Evolutionary conservation across 163 green algal genomes (phyloP).

Genomic region (Coccomyxa subellipsoidea): DNA sequence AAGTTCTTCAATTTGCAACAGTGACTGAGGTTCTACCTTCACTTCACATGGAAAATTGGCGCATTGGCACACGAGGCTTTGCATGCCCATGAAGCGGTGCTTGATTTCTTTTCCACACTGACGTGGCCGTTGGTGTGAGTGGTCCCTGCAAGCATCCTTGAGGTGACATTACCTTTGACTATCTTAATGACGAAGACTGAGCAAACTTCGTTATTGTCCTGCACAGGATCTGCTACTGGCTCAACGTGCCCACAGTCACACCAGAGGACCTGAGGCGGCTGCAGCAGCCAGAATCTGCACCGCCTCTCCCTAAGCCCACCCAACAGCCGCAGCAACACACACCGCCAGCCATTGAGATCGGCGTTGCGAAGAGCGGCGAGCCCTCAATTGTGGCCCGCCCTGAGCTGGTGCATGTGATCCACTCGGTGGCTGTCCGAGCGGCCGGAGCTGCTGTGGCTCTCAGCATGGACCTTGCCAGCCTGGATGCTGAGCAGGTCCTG

Average conservation of each 20-base stretch:
- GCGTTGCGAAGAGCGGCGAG: background rate
- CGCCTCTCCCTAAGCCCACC: background rate
- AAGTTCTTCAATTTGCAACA: no score
- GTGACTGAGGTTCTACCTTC: no score
- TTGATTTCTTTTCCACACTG: background rate
- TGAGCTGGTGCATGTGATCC: background rate
- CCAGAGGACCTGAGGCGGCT: background rate
- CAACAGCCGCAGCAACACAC: background rate
- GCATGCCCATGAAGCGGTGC: background rate
- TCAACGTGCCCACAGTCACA: background rate
- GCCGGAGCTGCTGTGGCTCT: background rate
- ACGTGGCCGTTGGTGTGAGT: no score
- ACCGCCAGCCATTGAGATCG: background rate
- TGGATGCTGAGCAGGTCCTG: background rate
- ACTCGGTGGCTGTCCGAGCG: background rate
- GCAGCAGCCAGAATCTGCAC: background rate
- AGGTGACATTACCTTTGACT: no score
- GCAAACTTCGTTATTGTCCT: background rate
- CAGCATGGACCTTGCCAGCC: background rate
- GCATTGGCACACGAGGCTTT: no score
- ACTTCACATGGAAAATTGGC: no score
- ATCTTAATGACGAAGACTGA: no score
- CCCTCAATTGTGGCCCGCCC: background rate
- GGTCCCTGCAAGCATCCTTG: no score
- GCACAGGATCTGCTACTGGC: constrained; percentile 6